phyloP scores from a whole-genome alignment of 257 asterid genomes.

The Voacanga thouarsii region DNA sequence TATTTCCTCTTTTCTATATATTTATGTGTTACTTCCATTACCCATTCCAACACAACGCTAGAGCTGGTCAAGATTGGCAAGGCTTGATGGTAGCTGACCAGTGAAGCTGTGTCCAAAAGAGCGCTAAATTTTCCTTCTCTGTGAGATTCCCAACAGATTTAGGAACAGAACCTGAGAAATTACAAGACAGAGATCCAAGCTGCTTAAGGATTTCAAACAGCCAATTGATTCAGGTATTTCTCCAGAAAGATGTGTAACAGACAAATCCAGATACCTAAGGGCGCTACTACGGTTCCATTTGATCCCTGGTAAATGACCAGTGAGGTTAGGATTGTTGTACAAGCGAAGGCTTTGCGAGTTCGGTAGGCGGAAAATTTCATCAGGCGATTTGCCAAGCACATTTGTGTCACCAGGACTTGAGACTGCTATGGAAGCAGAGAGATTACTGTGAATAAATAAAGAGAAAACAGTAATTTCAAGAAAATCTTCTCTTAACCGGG shows the following conservation, averaged over 20 bases:
- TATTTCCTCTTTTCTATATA: no score
- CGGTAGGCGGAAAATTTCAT: neutral
- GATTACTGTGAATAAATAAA: no score
- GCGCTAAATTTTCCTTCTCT: neutral
- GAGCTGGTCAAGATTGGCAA: neutral
- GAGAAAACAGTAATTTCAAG: no score
- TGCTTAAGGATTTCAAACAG: neutral
- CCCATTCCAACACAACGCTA: no score
- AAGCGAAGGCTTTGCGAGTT: neutral
- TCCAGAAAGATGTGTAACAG: neutral
- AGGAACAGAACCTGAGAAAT: slow-evolving; percentile 3
- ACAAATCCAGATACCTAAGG: neutral
- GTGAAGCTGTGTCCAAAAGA: neutral
- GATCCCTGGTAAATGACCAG: neutral
- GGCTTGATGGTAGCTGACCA: neutral
- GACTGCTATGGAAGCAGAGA: neutral
- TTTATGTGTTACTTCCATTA: no score
- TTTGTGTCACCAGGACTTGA: neutral
- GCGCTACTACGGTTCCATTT: slow-evolving; percentile 13
- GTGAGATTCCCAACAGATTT: neutral
- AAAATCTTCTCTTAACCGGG: no score
- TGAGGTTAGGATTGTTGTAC: neutral
- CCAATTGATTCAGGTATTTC: neutral
- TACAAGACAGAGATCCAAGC: neutral
- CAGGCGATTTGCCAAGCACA: slow-evolving; percentile 13